Conservation (phyloP, 176 grass and related monocot species). For the Carex littledalei region DNA sequence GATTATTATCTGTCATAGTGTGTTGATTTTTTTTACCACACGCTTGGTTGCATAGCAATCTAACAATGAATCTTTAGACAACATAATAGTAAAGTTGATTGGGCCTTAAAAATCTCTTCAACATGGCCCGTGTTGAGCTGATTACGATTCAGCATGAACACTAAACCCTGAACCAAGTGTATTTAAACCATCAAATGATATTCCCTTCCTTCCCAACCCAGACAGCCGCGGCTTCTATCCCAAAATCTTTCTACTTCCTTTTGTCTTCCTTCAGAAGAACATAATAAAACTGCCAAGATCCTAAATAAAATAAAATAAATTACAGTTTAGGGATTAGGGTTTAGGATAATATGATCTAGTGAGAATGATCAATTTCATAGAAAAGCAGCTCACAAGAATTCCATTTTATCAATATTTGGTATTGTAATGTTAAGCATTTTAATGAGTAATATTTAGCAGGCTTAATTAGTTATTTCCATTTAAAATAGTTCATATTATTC, state of each 20-base stretch:
- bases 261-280: neutral
- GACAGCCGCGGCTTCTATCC: neutral
- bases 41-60: neutral
- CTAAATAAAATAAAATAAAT: neutral
- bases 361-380: neutral
- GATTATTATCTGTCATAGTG: no score
- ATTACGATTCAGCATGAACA: neutral
- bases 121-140: neutral
- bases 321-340: neutral
- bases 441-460: neutral
- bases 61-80: neutral
- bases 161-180: neutral
- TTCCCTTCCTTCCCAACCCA: neutral
- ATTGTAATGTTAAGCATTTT: neutral
- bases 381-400: neutral
- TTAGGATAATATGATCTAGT: neutral
- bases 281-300: neutral
- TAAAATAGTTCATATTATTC: neutral
- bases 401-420: neutral
- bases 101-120: neutral
- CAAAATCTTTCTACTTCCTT: neutral
- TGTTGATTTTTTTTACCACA: neutral
- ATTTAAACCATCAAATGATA: neutral
- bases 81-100: conserved; percentile 1
- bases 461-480: neutral